Percentiles rank a stretch among this genome's conserved stretches.
These are phyloP conservation scores for Ophiocordyceps camponoti-rufipedis DNA, from an alignment of 2,329 filamentous ascomycete species.

Conservation along the genomic window DNA sequence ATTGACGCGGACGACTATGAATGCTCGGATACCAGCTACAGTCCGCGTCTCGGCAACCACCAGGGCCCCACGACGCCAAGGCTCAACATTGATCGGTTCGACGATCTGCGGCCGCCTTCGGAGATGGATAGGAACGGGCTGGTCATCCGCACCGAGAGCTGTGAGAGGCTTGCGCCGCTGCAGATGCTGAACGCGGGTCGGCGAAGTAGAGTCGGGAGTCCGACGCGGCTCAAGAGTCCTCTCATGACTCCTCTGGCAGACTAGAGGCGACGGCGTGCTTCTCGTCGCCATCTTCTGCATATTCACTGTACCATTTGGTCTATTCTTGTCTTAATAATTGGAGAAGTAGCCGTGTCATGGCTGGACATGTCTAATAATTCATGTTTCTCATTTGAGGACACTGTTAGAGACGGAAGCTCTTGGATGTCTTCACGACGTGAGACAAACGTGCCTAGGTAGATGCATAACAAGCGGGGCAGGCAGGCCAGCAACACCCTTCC, in stretches of 20 bases:
- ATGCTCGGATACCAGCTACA: conserved; percentile 42
- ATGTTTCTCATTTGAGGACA: not conserved
- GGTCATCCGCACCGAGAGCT: conserved; percentile 67
- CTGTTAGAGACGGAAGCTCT: not conserved
- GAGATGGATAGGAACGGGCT: conserved; percentile 52
- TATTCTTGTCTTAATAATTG: not conserved
- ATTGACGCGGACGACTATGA: conserved; percentile 46
- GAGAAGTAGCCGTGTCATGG: not conserved
- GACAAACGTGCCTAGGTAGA: too few species aligned
- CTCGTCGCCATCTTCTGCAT: not conserved
- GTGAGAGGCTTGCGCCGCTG: conserved; percentile 51
- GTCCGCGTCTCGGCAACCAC: conserved; percentile 35
- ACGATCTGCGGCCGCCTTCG: conserved; percentile 22
- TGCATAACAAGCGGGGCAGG: too few species aligned
- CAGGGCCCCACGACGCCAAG: conserved; percentile 54
- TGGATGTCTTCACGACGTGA: too few species aligned
- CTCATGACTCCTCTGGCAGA: conserved; percentile 31
- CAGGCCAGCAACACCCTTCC: too few species aligned
- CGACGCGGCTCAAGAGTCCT: conserved; percentile 40
- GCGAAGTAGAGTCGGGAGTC: conserved; percentile 37
- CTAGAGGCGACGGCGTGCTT: conserved; percentile 2
- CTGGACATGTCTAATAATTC: not conserved
- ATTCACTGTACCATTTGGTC: not conserved
- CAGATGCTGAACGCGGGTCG: conserved; percentile 37
- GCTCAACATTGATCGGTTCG: conserved; percentile 32